These are phyloP conservation scores for Gossypium longicalyx DNA, from an alignment of 345 rosid genomes.

Conservation along the genomic window DNA sequence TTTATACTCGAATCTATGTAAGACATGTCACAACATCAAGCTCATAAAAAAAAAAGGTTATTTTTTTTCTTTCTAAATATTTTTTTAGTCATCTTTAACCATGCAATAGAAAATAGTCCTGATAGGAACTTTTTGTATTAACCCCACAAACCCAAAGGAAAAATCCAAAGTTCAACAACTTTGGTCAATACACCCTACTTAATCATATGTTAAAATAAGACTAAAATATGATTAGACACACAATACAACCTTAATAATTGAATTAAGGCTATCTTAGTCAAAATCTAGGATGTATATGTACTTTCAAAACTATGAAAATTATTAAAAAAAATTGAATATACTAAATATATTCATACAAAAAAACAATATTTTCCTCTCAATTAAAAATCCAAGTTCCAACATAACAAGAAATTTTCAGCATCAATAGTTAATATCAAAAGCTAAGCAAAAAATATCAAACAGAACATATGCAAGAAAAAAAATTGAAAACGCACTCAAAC, in stretches of 20 bases:
- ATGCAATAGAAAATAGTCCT: constrained; percentile 24
- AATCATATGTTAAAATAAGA: constrained; percentile 13
- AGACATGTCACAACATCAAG: too few relatives aligned
- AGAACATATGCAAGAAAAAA: background rate
- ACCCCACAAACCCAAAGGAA: constrained; percentile 21
- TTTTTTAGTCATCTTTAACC: constrained; percentile 13
- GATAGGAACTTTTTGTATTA: constrained; percentile 26
- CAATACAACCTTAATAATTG: constrained; percentile 10
- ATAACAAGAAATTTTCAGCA: too few relatives aligned
- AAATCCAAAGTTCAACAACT: constrained; percentile 22
- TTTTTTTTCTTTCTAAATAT: constrained; percentile 6
- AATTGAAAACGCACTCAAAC: background rate
- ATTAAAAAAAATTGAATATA: too few relatives aligned
- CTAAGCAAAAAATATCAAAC: too few relatives aligned
- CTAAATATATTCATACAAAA: too few relatives aligned
- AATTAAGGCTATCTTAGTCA: background rate
- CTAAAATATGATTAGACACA: background rate
- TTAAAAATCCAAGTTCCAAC: too few relatives aligned
- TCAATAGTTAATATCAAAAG: too few relatives aligned
- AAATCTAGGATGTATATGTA: too few relatives aligned
- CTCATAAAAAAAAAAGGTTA: too few relatives aligned
- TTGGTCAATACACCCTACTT: constrained; percentile 20
- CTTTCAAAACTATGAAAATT: too few relatives aligned
- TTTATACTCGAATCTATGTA: background rate
- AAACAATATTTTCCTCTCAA: too few relatives aligned